These are phyloP conservation scores for Coemansia sp. DNA, from an alignment of 192 early-diverging fungal species.

Conservation along the genomic window DNA sequence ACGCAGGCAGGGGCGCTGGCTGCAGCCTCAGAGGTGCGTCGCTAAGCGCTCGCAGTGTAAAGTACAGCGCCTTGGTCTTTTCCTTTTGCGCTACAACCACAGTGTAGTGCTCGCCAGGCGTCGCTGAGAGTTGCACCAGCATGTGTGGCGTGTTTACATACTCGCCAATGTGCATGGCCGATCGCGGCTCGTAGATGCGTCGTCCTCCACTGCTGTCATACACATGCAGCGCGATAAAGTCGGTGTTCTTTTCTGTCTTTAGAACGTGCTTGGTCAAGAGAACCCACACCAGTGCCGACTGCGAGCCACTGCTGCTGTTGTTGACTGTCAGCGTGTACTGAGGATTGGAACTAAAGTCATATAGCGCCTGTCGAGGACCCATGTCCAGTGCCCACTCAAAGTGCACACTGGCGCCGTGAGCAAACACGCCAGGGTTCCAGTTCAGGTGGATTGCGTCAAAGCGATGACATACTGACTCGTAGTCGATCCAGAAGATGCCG, in stretches of 20 bases:
- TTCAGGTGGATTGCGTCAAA: conserved; percentile 92
- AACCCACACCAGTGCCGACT: conserved; percentile 69
- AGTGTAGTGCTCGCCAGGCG: conserved; percentile 57
- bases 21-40: conserved; percentile 64
- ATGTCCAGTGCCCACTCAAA: conserved; percentile 48
- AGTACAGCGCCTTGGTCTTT: conserved; percentile 69
- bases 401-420: conserved; percentile 68
- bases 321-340: conserved; percentile 75
- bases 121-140: conserved; percentile 56
- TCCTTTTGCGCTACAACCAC: conserved; percentile 84
- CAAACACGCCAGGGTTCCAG: conserved; percentile 83
- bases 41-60: conserved; percentile 73
- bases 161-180: conserved; percentile 68
- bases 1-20: conserved; percentile 57
- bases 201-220: conserved; percentile 71
- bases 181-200: conserved; percentile 68
- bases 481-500: conserved; percentile 91
- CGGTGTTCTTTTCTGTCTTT: conserved; percentile 79
- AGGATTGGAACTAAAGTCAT: conserved; percentile 74
- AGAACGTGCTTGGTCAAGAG: conserved; percentile 85
- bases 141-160: conserved; percentile 91
- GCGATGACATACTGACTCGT: conserved; percentile 70
- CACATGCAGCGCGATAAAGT: conserved; percentile 88
- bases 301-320: conserved; percentile 35
- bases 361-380: conserved; percentile 58